Conservation (phyloP, 106 monocot genomes). For the Apostasia shenzhenica region DNA sequence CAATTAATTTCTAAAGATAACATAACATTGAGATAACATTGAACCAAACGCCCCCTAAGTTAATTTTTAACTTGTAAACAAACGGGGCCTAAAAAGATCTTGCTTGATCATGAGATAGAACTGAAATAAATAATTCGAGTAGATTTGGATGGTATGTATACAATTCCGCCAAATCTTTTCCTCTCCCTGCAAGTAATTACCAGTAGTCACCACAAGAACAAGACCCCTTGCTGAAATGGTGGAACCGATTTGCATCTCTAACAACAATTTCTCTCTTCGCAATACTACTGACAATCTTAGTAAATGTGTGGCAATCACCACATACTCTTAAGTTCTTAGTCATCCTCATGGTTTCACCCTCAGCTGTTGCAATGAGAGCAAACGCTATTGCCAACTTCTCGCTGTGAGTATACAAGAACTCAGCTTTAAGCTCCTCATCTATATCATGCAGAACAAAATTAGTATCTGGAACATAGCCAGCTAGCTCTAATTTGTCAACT, state of each 20-base stretch:
- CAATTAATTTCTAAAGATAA: no score
- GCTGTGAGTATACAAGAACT: constrained; percentile 37
- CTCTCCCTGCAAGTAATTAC: constrained; percentile 14
- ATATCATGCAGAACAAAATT: constrained; percentile 59
- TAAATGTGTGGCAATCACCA: constrained; percentile 52
- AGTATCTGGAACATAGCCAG: constrained; percentile 48
- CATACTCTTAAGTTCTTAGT: constrained; percentile 56
- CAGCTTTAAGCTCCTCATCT: constrained; percentile 52
- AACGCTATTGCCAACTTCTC: constrained; percentile 51
- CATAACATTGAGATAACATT: no score
- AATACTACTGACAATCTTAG: constrained; percentile 27
- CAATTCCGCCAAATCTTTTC: no score
- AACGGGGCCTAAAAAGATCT: no score
- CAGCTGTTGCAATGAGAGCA: constrained; percentile 35
- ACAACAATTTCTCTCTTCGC: constrained; percentile 42
- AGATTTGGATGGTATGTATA: no score
- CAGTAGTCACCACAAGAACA: constrained; percentile 63
- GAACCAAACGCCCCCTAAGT: no score
- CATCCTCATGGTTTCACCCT: constrained; percentile 32
- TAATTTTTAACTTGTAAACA: no score
- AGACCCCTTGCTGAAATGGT: constrained; percentile 41
- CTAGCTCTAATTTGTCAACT: constrained; percentile 31
- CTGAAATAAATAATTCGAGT: no score
- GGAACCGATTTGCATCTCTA: constrained; percentile 42
- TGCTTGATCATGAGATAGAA: no score